Conservation (phyloP, 306 rosid genomes). For the Luffa acutangula region DNA sequence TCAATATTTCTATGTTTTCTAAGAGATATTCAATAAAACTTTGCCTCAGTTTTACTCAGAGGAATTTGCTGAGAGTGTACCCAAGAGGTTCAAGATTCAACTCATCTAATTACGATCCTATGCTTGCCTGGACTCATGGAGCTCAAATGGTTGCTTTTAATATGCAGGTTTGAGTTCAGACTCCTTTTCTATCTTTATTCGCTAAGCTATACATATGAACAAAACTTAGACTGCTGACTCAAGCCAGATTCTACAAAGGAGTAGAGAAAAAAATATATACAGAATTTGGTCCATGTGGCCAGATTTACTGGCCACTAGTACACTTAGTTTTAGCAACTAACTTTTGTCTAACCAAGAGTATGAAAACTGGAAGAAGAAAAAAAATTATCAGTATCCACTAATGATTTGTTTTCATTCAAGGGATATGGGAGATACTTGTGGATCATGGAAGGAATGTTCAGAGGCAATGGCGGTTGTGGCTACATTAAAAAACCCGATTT, state of each 20-base stretch:
- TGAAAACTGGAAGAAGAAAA: neutral
- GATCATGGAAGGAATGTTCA: constrained; percentile 89
- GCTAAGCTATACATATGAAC: neutral
- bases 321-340: too few species aligned
- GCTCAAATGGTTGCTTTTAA: constrained; percentile 99
- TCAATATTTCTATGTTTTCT: neutral
- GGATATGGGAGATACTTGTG: constrained; percentile 50
- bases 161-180: constrained; percentile 59
- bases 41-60: constrained; percentile 59
- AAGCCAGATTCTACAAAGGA: neutral
- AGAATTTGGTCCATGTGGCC: neutral
- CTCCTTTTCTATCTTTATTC: neutral
- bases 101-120: constrained; percentile 79
- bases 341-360: too few species aligned
- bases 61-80: constrained; percentile 64
- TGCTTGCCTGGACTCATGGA: constrained; percentile 90
- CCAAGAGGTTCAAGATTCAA: constrained; percentile 71
- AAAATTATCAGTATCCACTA: neutral
- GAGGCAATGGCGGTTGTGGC: constrained; percentile 71
- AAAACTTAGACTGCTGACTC: neutral
- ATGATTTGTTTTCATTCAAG: constrained; percentile 24
- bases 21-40: neutral
- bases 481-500: constrained; percentile 75
- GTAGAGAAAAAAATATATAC: neutral
- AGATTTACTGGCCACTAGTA: neutral